phyloP scores from a whole-genome alignment of 768 basidiomycete genomes.

The Tulasnella sp. region DNA sequence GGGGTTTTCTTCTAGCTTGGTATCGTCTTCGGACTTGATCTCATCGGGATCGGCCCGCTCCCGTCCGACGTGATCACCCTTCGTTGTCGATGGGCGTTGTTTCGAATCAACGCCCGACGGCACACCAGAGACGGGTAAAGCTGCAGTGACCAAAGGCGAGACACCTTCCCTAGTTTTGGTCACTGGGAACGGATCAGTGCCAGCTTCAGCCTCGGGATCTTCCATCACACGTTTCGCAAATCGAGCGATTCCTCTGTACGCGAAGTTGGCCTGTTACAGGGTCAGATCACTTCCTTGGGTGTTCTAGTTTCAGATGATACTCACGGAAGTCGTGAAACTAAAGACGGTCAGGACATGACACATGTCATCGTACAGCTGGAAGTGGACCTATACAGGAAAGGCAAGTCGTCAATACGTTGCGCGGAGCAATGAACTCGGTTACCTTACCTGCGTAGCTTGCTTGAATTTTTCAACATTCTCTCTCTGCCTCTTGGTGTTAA shows the following conservation, averaged over 20 bases:
- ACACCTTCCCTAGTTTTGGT: background rate
- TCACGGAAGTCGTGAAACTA: constrained; percentile 52
- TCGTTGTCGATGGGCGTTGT: background rate
- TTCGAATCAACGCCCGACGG: constrained; percentile 14
- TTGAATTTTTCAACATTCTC: constrained; percentile 35
- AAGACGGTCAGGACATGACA: constrained; percentile 74
- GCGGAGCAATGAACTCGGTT: background rate
- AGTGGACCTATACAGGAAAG: constrained; percentile 57
- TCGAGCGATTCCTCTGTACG: constrained; percentile 22
- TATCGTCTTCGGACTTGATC: background rate
- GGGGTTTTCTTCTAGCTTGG: background rate
- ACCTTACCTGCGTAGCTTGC: constrained; percentile 46
- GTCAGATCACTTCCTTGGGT: constrained; percentile 1
- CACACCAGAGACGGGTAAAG: background rate
- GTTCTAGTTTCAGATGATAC: background rate
- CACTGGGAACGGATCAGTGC: constrained; percentile 21
- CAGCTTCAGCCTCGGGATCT: background rate
- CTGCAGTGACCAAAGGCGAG: background rate
- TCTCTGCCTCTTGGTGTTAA: constrained; percentile 12
- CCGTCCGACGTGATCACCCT: constrained; percentile 18
- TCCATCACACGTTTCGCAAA: constrained; percentile 27
- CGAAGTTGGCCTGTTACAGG: constrained; percentile 19
- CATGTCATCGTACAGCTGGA: constrained; percentile 86
- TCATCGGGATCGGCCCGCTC: background rate
- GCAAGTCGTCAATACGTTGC: constrained; percentile 40